These are phyloP conservation scores for Bathelium albidoporum DNA, from an alignment of 495 filamentous ascomycete species.

Conservation along the genomic window DNA sequence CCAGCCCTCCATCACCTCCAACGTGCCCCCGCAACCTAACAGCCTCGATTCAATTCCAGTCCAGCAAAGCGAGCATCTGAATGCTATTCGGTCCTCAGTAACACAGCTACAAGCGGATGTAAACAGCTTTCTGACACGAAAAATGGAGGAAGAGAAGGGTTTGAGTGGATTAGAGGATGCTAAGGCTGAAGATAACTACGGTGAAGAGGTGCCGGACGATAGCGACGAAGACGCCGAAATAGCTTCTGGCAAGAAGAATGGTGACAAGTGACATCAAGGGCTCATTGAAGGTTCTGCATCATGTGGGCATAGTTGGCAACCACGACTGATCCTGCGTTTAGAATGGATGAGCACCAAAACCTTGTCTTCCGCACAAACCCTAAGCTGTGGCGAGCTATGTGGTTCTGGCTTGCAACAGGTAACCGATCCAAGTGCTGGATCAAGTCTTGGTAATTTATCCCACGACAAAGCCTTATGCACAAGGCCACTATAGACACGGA, in stretches of 20 bases:
- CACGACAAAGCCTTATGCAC: too few species aligned
- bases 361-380: too few species aligned
- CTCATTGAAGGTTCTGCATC: too few species aligned
- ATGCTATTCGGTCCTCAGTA: conserved; percentile 50
- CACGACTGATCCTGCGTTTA: too few species aligned
- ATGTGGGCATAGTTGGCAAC: background rate
- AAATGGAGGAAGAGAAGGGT: conserved; percentile 83
- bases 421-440: too few species aligned
- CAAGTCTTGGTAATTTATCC: too few species aligned
- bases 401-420: too few species aligned
- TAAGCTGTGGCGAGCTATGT: too few species aligned
- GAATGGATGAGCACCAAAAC: too few species aligned
- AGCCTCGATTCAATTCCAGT: conserved; percentile 30
- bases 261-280: background rate
- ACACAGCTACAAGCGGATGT: conserved; percentile 57
- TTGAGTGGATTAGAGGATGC: conserved; percentile 43
- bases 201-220: conserved; percentile 60
- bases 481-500: too few species aligned
- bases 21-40: conserved; percentile 32
- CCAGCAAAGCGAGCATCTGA: conserved; percentile 60
- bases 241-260: background rate
- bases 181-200: conserved; percentile 78
- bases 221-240: conserved; percentile 25
- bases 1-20: conserved; percentile 17
- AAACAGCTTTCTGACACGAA: conserved; percentile 71